A percentile compares a stretch with the other conserved stretches of the same genome.
phyloP scores from a whole-genome alignment of 371 early-diverging fungal genomes.

The Mortierella sp. region DNA sequence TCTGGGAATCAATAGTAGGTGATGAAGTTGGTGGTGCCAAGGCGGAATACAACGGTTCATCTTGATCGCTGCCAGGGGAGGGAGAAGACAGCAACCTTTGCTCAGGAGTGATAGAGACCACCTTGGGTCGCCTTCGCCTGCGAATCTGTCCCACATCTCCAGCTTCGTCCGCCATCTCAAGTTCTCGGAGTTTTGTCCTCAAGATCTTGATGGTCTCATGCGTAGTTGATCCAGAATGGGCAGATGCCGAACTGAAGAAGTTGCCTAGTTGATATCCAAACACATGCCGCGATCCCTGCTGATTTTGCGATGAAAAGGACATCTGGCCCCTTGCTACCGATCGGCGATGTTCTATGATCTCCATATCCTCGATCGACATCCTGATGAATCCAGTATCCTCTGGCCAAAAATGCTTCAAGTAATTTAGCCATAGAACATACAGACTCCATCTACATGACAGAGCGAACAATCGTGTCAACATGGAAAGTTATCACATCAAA shows the following conservation, averaged over 20 bases:
- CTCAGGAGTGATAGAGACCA: not conserved
- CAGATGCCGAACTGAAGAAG: not conserved
- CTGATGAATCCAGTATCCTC: constrained; percentile 51
- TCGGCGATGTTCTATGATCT: constrained; percentile 28
- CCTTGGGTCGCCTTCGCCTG: constrained; percentile 36
- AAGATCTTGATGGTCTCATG: constrained; percentile 39
- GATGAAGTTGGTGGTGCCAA: constrained; percentile 9
- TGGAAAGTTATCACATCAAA: not conserved
- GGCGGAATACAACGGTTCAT: not conserved
- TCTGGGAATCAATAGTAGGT: constrained; percentile 20
- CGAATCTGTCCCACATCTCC: constrained; percentile 43
- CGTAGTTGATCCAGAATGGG: constrained; percentile 13
- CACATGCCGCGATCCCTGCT: constrained; percentile 2
- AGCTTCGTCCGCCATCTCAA: constrained; percentile 37
- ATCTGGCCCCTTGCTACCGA: not conserved
- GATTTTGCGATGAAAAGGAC: not conserved
- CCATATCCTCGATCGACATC: constrained; percentile 37
- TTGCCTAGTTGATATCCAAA: constrained; percentile 11
- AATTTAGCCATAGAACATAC: constrained; percentile 47
- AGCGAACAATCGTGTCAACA: not conserved
- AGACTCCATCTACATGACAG: constrained; percentile 27
- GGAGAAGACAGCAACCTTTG: not conserved
- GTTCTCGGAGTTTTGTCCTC: constrained; percentile 25
- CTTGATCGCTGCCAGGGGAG: not conserved
- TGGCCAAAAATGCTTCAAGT: constrained; percentile 49